Evolutionary conservation across 2,329 filamentous ascomycete species (phyloP).

Genomic region (Exophiala viscosa): DNA sequence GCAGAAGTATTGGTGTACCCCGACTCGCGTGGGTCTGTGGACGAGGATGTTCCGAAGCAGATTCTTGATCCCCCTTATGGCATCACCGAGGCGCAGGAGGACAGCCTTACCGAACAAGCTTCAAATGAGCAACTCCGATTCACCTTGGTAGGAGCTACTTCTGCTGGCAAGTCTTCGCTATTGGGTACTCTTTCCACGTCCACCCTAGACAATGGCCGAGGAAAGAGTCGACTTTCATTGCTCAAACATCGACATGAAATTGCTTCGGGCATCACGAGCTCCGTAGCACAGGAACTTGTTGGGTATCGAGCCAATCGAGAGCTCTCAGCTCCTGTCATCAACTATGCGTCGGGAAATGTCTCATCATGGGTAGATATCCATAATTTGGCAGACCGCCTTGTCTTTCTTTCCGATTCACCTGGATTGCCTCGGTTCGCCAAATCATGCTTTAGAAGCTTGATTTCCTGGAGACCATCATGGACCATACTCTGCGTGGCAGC

Average conservation of each 20-base stretch:
- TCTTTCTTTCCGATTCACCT: constrained; percentile 87
- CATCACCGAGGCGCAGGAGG: not conserved
- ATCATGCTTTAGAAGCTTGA: constrained; percentile 81
- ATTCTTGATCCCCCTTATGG: not conserved
- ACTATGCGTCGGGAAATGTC: constrained; percentile 81
- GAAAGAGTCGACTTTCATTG: constrained; percentile 81
- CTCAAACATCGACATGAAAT: constrained; percentile 93
- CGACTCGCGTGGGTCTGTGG: constrained; percentile 35
- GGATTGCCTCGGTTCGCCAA: constrained; percentile 85
- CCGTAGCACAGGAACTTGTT: constrained; percentile 87
- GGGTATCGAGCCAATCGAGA: constrained; percentile 59
- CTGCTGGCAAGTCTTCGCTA: constrained; percentile 87
- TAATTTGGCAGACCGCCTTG: constrained; percentile 70
- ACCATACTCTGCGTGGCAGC: constrained; percentile 82
- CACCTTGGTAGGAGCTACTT: constrained; percentile 83
- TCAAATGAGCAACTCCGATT: constrained; percentile 73
- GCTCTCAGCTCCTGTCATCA: constrained; percentile 42
- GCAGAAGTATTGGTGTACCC: constrained; percentile 87
- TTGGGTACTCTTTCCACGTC: constrained; percentile 85
- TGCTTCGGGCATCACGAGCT: constrained; percentile 85
- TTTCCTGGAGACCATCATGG: constrained; percentile 96
- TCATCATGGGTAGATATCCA: constrained; percentile 95
- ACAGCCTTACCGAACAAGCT: constrained; percentile 38
- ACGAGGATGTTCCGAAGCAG: constrained; percentile 1
- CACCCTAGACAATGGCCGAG: constrained; percentile 83